Base-by-base conservation (phyloP, 2,329 filamentous ascomycete species). In the Hirsutella rhossiliensis region DNA sequence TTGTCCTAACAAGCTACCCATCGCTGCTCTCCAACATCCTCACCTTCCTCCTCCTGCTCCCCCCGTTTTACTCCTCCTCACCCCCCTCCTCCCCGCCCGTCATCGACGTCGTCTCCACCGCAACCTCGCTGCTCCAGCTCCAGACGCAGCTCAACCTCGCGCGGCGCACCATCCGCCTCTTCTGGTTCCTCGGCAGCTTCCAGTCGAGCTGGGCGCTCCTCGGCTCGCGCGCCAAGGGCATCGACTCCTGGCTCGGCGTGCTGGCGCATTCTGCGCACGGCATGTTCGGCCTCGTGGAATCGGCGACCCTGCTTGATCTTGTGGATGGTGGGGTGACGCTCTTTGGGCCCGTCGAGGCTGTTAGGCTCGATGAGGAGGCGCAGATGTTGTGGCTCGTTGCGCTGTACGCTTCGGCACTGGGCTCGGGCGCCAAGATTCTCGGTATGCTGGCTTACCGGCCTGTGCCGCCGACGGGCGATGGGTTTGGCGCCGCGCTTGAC, bases 321-420 rank as follows among this genome's bases (percentile, higher is more conserved):
- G 50, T 70, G 17, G 56, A 73, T 17, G 52, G 61, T 37, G 64
- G 63, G 43, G 49, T 78, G 48, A 63, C 72, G 40, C 58, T 76
- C 12, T 79, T 81, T 63, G 72, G 70, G 1, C 52, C 71, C 1
- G 69, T 67, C 32, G 55, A 65, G 58, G 70, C 71, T 15, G 52
- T 53, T n/a, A 52, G 49, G 23, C 53, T 83, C 4, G 67, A 76
- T 39, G 48, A 72, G 19, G 79, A 87, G 61, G 76, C 75, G 0
- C 77, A 84, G 61, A 72, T 77, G 43, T 80, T 83, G 60, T 88
- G 84, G 84, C 74, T 86, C 49, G 75, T 79, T 34, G 72, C 73
- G 0, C 63, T 87, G 19, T 62, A 62, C 11, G 71, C 73, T 46
- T 75, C 72, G 1, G 61, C 76, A 0, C 37, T 72, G 3, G 54